Evolutionary conservation across 2,329 filamentous ascomycete species (phyloP).

Genomic region (Paracoccidioides lutzii): DNA sequence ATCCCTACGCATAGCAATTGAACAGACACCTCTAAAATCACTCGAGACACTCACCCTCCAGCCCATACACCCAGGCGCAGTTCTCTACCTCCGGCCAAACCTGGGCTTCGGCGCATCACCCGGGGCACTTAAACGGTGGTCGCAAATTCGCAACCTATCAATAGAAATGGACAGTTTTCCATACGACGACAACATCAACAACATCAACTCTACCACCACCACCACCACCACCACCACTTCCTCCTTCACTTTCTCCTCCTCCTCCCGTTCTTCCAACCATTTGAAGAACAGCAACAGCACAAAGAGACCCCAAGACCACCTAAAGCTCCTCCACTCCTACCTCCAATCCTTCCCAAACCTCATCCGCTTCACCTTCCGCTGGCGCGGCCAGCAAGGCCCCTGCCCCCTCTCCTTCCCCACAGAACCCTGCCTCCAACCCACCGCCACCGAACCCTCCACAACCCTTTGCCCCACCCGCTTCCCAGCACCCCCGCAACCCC

Average conservation of each 20-base stretch:
- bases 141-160: conserved; percentile 60
- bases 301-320: conserved; percentile 46
- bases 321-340: conserved; percentile 71
- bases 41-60: conserved; percentile 60
- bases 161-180: conserved; percentile 58
- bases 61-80: conserved; percentile 59
- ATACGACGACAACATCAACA: conserved; percentile 28
- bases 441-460: conserved; percentile 28
- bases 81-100: conserved; percentile 64
- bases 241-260: background rate
- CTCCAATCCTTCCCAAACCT: conserved; percentile 55
- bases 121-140: conserved; percentile 59
- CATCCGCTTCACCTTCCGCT: conserved; percentile 62
- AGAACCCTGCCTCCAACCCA: conserved; percentile 54
- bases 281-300: background rate
- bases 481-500: conserved; percentile 38
- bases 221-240: background rate
- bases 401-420: conserved; percentile 57
- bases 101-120: conserved; percentile 64
- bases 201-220: conserved; percentile 23
- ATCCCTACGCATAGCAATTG: conserved; percentile 70
- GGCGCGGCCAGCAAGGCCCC: conserved; percentile 60
- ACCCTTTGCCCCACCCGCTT: conserved; percentile 18
- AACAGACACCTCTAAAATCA: conserved; percentile 53
- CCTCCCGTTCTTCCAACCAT: background rate